Base-by-base conservation (phyloP, 495 filamentous ascomycete species). In the Penicillium nucicola region DNA sequence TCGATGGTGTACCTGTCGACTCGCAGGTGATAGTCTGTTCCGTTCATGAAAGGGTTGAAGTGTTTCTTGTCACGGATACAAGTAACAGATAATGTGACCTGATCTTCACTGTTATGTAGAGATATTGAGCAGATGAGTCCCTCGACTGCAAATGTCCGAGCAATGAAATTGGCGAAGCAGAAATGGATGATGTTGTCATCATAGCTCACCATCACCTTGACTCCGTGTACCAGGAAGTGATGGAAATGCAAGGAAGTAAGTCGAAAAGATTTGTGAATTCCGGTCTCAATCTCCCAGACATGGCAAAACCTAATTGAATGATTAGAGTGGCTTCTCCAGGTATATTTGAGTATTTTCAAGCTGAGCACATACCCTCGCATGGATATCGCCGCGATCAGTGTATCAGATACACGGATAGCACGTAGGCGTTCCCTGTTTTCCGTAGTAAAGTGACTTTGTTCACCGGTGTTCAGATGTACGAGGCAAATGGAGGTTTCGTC, bases 241-340 rank as follows among this genome's bases (percentile, higher is more conserved):
- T 4, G 4, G 33, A 46, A 52, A 10, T 45, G 14, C 12, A 39
- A 5, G 2, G 58, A 58, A 1, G 65, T 55, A 11, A 70, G 12
- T 28, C 63, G 67, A 35, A 70, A 60, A 10, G 40, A 50, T 31
- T 42, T 43, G 14, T 48, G 42, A 18, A 62, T 53, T 30, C 53
- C 37, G 4, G 62, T 62, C 15, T 53, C 18, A 9, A 66, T 32
- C 38, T 64, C 45, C 69, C 67, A 72, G 25, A 61, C 54, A 47
- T 69, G 57, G 35, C 66, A 69, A 19, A 62, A 55, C 32, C 62
- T 67, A 13, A n/a, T n/a, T n/a, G n/a, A n/a, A n/a, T n/a, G n/a
- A n/a, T n/a, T n/a, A n/a, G 28, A 35, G 19, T 12, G 17, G n/a
- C 12, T n/a, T n/a, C n/a, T n/a, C n/a, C n/a, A n/a, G n/a, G n/a